These are phyloP conservation scores for Pseudopithomyces chartarum DNA, from an alignment of 2,329 filamentous ascomycete genomes.

Conservation along the genomic window DNA sequence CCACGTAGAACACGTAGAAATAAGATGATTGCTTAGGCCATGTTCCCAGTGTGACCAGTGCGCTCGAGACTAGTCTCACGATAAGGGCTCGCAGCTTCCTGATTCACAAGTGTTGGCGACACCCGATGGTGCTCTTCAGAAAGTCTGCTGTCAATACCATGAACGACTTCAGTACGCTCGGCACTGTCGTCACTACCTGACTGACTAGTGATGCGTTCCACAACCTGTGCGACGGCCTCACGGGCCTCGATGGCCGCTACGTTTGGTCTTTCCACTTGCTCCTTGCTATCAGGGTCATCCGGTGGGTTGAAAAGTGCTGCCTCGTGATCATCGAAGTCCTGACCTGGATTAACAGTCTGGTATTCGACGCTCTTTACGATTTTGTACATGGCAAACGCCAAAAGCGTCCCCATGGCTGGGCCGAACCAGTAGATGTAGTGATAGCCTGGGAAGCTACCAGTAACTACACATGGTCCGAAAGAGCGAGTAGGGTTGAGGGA, in stretches of 20 bases:
- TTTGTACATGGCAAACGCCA: slow-evolving; percentile 46
- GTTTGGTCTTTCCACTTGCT: slow-evolving; percentile 38
- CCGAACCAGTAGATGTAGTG: slow-evolving; percentile 53
- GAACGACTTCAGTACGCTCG: background rate
- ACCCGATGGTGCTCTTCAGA: slow-evolving; percentile 2
- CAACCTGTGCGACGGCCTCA: slow-evolving; percentile 29
- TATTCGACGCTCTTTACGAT: slow-evolving; percentile 50
- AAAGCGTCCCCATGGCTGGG: slow-evolving; percentile 40
- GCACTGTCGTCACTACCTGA: slow-evolving; percentile 1
- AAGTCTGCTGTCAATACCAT: slow-evolving; percentile 19
- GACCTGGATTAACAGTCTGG: slow-evolving; percentile 48
- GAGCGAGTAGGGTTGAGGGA: slow-evolving; percentile 48
- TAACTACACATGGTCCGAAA: slow-evolving; percentile 50
- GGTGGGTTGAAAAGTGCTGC: slow-evolving; percentile 38
- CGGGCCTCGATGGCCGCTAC: slow-evolving; percentile 33
- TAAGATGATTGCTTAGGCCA: background rate
- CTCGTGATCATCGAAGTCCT: slow-evolving; percentile 47
- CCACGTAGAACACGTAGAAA: background rate
- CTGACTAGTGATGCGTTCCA: slow-evolving; percentile 17
- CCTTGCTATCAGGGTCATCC: slow-evolving; percentile 24
- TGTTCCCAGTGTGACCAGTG: background rate
- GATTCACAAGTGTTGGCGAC: background rate
- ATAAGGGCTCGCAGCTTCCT: background rate
- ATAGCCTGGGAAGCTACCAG: slow-evolving; percentile 41
- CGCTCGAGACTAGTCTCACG: background rate